Evolutionary conservation across 139 green algal genomes (phyloP).

Genomic region (Trebouxia sp.): DNA sequence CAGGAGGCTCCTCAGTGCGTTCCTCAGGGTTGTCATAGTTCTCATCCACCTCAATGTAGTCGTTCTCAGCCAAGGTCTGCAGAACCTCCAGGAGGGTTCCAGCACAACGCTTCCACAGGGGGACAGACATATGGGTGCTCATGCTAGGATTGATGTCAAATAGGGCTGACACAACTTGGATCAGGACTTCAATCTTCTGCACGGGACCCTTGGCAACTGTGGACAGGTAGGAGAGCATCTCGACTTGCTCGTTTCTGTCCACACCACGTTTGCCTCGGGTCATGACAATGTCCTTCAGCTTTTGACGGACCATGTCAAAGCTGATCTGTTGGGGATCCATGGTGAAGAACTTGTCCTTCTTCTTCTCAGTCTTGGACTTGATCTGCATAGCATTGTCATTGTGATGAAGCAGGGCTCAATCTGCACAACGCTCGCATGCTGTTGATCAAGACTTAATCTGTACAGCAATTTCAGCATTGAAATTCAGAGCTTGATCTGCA

Average conservation of each 20-base stretch:
- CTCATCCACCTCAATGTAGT: slow-evolving; percentile 79
- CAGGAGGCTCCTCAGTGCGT: slow-evolving; percentile 52
- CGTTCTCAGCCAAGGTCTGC: slow-evolving; percentile 66
- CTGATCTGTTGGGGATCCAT: slow-evolving; percentile 71
- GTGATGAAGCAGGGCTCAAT: no score
- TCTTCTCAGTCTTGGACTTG: slow-evolving; percentile 55
- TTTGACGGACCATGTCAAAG: slow-evolving; percentile 93
- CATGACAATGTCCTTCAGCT: slow-evolving; percentile 89
- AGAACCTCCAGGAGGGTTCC: slow-evolving; percentile 70
- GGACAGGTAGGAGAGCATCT: slow-evolving; percentile 92
- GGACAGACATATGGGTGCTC: slow-evolving; percentile 76
- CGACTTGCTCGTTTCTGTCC: slow-evolving; percentile 88
- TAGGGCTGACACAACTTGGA: slow-evolving; percentile 79
- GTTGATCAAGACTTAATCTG: no score
- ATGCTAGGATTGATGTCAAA: slow-evolving; percentile 94
- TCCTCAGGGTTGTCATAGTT: slow-evolving; percentile 56
- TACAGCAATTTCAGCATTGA: no score
- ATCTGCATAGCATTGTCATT: slow-evolving; percentile 33
- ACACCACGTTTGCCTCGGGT: slow-evolving; percentile 85
- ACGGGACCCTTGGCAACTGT: slow-evolving; percentile 81
- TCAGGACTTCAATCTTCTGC: slow-evolving; percentile 76
- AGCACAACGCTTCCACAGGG: slow-evolving; percentile 82
- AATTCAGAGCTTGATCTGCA: no score
- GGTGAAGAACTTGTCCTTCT: slow-evolving; percentile 86
- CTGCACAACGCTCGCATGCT: no score